These are phyloP conservation scores for Pterulicium gracile DNA, from an alignment of 1,284 basidiomycete genomes.

Conservation along the genomic window DNA sequence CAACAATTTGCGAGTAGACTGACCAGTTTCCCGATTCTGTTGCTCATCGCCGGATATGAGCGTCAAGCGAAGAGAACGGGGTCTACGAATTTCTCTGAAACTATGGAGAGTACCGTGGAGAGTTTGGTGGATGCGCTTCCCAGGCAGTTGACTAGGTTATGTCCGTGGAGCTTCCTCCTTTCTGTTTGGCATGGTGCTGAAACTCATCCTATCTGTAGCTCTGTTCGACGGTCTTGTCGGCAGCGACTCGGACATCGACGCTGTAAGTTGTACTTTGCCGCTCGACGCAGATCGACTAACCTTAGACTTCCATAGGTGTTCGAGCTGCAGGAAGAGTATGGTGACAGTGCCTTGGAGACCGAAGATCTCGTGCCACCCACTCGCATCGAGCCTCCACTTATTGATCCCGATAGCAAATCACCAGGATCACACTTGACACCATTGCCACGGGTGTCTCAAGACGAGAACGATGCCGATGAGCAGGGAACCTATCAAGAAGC, in stretches of 20 bases:
- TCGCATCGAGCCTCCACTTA: conserved; percentile 19
- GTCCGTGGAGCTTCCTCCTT: conserved; percentile 35
- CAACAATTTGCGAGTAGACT: conserved; percentile 32
- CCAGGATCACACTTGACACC: conserved; percentile 10
- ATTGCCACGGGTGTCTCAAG: neutral
- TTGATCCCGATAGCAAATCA: conserved; percentile 13
- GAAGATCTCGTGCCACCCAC: conserved; percentile 22
- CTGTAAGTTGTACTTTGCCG: conserved; percentile 31
- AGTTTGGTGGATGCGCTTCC: conserved; percentile 65
- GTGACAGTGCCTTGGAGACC: conserved; percentile 46
- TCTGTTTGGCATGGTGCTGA: conserved; percentile 3
- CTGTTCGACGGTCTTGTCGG: conserved; percentile 75
- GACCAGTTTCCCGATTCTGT: conserved; percentile 80
- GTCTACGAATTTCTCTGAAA: conserved; percentile 61
- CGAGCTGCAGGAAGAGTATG: conserved; percentile 67
- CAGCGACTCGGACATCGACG: conserved; percentile 63
- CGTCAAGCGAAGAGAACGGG: conserved; percentile 60
- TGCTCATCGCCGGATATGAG: conserved; percentile 77
- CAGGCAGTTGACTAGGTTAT: conserved; percentile 55
- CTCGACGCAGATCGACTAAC: conserved; percentile 5
- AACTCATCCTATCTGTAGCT: conserved; percentile 28
- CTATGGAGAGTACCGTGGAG: conserved; percentile 54
- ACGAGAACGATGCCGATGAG: neutral
- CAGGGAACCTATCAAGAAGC: neutral
- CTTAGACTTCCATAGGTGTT: conserved; percentile 57